phyloP scores from a whole-genome alignment of 2,329 filamentous ascomycete genomes.

The Meredithiella fracta region DNA sequence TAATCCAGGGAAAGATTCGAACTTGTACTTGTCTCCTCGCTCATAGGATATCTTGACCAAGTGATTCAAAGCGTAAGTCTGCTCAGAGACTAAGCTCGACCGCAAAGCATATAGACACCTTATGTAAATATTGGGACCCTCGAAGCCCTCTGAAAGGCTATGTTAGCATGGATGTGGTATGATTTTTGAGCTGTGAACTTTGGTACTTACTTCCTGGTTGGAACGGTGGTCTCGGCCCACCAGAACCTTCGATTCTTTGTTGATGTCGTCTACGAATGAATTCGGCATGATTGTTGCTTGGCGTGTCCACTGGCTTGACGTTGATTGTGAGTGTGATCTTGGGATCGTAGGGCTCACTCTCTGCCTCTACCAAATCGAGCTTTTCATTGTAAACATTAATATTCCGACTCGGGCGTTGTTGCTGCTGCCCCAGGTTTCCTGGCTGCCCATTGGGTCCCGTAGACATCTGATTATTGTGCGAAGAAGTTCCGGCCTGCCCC shows the following conservation, averaged over 20 bases:
- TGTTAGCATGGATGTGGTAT: background rate
- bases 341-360: conserved; percentile 41
- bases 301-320: conserved; percentile 58
- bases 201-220: conserved; percentile 40
- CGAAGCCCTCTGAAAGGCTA: conserved; percentile 34
- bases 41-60: conserved; percentile 91
- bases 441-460: background rate
- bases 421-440: conserved; percentile 20
- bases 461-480: background rate
- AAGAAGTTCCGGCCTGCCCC: background rate
- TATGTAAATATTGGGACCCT: conserved; percentile 80
- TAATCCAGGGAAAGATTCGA: conserved; percentile 77
- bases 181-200: background rate
- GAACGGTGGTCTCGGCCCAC: conserved; percentile 29
- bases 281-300: conserved; percentile 53
- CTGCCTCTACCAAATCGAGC: conserved; percentile 11
- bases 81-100: conserved; percentile 62
- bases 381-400: conserved; percentile 13
- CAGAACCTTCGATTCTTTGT: conserved; percentile 25
- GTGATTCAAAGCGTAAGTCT: conserved; percentile 86
- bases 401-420: conserved; percentile 29
- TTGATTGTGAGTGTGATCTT: conserved; percentile 18
- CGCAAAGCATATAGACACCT: conserved; percentile 71
- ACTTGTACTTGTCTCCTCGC: conserved; percentile 86
- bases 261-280: conserved; percentile 34